Base-by-base conservation (phyloP, 2,329 filamentous ascomycete species). In the Thermoascus crustaceus region DNA sequence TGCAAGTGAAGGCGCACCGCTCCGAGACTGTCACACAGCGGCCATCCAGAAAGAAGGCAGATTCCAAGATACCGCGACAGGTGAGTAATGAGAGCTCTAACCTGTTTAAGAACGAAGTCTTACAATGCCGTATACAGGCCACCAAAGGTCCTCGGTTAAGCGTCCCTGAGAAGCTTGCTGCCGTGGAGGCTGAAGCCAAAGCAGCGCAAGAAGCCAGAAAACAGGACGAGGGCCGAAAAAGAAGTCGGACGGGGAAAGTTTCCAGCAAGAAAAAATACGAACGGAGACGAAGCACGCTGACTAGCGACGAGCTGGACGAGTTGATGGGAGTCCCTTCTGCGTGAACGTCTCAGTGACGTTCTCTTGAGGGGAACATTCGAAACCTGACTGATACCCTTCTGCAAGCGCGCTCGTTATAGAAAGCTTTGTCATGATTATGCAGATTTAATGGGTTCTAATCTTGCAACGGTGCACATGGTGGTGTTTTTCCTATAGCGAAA, bases 291-390 rank as follows among this genome's bases (percentile, higher is more conserved):
- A 68, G 65, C 37, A 68, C 65, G 18, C 49, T 68, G 16, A 66
- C 60, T n/a, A 60, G 50, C 26, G 60, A 64, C 32, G 65, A 68
- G 43, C 48, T 68, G 29, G 64, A 61, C 11, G 57, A 60, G 38
- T 45, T 65, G 35, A 53, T 64, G 53, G 54, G 58, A 10, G 49
- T 52, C 37, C 34, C 40, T 7, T 33, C 43, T 9, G 29, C 32
- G 32, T 47, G 30, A 48, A 16, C 20, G 17, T 20, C 21, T 35
- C 9, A 30, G 34, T 35, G 26, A 10, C 3, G 18, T 29, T 16
- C 18, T 9, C 9, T 29, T n/a, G n/a, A n/a, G n/a, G n/a, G n/a
- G n/a, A n/a, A n/a, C n/a, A n/a, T 6, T 26, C 14, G 7, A 10
- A 29, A 29, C 18, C 18, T 29, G 26, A 13, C 18, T 29, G 14